Percentiles rank a stretch among this genome's conserved stretches.
phyloP scores from a whole-genome alignment of 2,329 filamentous ascomycete species.

The Parasarocladium wereldwijsianum region DNA sequence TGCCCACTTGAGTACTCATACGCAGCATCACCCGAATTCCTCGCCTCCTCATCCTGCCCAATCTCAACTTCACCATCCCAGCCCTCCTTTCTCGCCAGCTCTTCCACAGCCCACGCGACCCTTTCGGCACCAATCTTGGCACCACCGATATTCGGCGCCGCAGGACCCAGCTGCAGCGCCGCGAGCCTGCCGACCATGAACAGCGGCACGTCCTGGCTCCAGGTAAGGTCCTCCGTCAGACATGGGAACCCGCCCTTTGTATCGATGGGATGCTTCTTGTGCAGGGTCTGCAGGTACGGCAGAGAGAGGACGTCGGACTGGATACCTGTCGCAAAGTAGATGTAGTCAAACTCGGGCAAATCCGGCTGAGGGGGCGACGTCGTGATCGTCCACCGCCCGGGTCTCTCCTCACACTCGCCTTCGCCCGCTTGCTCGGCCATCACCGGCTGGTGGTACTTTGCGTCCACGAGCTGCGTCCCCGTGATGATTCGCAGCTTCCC shows the following conservation, averaged over 20 bases:
- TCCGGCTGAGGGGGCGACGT: slow-evolving; percentile 34
- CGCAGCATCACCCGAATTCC: slow-evolving; percentile 5
- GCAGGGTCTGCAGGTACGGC: slow-evolving; percentile 45
- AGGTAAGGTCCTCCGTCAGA: slow-evolving; percentile 63
- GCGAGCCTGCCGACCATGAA: slow-evolving; percentile 58
- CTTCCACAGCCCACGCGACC: slow-evolving; percentile 55
- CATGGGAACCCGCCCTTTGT: slow-evolving; percentile 54
- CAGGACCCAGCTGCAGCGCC: slow-evolving; percentile 53
- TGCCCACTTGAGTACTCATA: slow-evolving; percentile 19
- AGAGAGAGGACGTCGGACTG: slow-evolving; percentile 46
- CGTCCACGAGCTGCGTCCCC: slow-evolving; percentile 38
- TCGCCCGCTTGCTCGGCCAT: slow-evolving; percentile 13
- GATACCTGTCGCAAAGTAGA: slow-evolving; percentile 65
- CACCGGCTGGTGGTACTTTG: slow-evolving; percentile 28
- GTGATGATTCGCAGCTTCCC: slow-evolving; percentile 40
- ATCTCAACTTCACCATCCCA: slow-evolving; percentile 6
- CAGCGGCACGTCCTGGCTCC: slow-evolving; percentile 56
- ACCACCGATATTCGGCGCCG: slow-evolving; percentile 59
- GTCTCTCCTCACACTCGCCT: too few species aligned
- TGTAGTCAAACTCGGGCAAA: slow-evolving; percentile 47
- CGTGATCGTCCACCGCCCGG: slow-evolving; percentile 25
- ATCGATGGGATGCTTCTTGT: slow-evolving; percentile 43
- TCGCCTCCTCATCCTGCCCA: slow-evolving; percentile 4
- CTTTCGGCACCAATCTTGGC: slow-evolving; percentile 60
- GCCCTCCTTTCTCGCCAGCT: slow-evolving; percentile 20